Evolutionary conservation across 495 filamentous ascomycete genomes (phyloP), one percentile per base, ranked within the genome.

Genomic region (Xylaria flabelliformis): DNA sequence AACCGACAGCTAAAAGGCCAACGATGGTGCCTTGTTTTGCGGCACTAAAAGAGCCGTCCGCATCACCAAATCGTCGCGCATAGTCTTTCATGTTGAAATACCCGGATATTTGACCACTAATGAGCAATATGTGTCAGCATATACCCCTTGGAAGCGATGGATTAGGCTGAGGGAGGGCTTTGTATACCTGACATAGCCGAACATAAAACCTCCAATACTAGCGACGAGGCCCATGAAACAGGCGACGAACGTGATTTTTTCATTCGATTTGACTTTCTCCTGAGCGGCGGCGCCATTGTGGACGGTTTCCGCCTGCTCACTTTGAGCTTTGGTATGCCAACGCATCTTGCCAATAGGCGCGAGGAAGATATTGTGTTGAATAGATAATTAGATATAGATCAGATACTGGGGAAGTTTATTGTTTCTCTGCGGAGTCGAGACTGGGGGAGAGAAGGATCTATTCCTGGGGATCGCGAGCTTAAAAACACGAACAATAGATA

Each of bases 201-300:
- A 94, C 80, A 94, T 91, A 82, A 94, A 92, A 71, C 92, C 92
- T 77, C 92, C 92, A 84, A 94, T 92, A 26, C 90, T 86, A 67
- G 87, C 85, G 56, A 87, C 80, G 34, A 73, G 67, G 9, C 85
- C 85, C 55, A 87, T 76, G 46, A 82, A 76, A 65, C 81, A 50
- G 13, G 85, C 80, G 3, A 82, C 55, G 39, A 77, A 59, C 21
- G 84, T 86, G 62, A 85, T 17, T 41, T 48, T 69, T 42, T 69
- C 67, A 21, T 69, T 59, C 7, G 67, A 44, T 41, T 24, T 10
- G 9, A 32, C n/a, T 42, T 21, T 64, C 61, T 64, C 61, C 36
- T 24, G 61, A 64, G 67, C 6, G 3, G 55, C n/a, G 24, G n/a
- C 21, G 56, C 0, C 44, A 24, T 34, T 15, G 56, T 51, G 15